A percentile compares a stretch with the other conserved stretches of the same genome.
These are phyloP conservation scores for Piper longum DNA, from an alignment of 164 flowering plant genomes.

Conservation along the genomic window DNA sequence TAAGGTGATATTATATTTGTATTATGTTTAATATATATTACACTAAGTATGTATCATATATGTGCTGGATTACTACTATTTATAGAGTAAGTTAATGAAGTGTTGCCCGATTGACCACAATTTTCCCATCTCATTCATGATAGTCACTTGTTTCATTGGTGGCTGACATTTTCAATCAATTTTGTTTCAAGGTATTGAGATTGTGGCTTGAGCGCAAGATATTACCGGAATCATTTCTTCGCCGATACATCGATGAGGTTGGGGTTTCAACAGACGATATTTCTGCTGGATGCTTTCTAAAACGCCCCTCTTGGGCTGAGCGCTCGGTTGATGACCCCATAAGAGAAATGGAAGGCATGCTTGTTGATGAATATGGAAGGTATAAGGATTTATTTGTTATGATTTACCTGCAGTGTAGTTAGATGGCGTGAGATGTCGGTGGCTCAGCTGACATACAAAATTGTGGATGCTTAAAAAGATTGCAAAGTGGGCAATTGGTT, in stretches of 20 bases:
- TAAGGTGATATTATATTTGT: slow-evolving; percentile 35
- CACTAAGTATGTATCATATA: slow-evolving; percentile 6
- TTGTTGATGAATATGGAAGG: slow-evolving; percentile 99
- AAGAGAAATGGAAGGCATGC: slow-evolving; percentile 99
- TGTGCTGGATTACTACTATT: background rate
- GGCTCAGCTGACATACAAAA: too few relatives aligned
- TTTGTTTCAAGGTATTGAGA: slow-evolving; percentile 55
- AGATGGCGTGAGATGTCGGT: too few relatives aligned
- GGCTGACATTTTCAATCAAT: too few relatives aligned
- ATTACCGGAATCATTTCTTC: slow-evolving; percentile 69
- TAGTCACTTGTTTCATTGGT: too few relatives aligned
- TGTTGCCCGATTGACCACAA: too few relatives aligned
- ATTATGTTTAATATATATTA: too few relatives aligned
- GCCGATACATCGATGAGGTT: slow-evolving; percentile 73
- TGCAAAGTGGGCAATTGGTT: too few relatives aligned
- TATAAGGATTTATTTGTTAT: slow-evolving; percentile 11
- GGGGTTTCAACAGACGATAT: slow-evolving; percentile 62
- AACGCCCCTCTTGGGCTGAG: slow-evolving; percentile 85
- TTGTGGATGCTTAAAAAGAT: too few relatives aligned
- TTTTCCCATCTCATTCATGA: too few relatives aligned
- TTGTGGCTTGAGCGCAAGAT: slow-evolving; percentile 97
- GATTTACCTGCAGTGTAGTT: background rate
- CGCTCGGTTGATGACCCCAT: slow-evolving; percentile 95
- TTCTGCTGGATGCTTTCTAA: slow-evolving; percentile 34
- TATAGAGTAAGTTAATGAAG: too few relatives aligned